Conservation (phyloP, 148 eudicot species). For the Linanthus parryae region DNA sequence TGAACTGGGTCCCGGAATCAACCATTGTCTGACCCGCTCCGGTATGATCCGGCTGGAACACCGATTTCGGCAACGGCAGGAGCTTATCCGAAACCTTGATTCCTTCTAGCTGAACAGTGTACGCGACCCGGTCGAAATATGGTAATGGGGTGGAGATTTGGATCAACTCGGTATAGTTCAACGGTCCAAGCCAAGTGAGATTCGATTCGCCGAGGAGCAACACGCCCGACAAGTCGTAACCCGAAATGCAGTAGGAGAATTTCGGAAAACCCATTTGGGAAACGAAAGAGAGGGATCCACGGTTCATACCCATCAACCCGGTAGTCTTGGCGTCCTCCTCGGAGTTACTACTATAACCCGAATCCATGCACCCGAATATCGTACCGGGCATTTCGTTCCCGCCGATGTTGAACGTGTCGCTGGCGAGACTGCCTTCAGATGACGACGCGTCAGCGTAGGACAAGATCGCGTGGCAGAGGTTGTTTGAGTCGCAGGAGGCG, state of each 20-base stretch:
- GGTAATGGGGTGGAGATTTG: conserved; percentile 54
- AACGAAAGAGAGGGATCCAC: conserved; percentile 27
- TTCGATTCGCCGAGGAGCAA: conserved; percentile 31
- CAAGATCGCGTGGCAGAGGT: conserved; percentile 32
- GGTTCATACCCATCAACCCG: conserved; percentile 36
- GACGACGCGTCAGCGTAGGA: conserved; percentile 42
- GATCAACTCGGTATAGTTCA: conserved; percentile 63
- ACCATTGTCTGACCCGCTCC: conserved; percentile 76
- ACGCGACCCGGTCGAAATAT: conserved; percentile 54
- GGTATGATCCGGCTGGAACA: conserved; percentile 63
- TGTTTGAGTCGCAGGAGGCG: conserved; percentile 25
- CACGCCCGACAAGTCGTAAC: conserved; percentile 24
- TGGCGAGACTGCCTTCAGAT: conserved; percentile 26
- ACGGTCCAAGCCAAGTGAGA: conserved; percentile 21
- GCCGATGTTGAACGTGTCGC: conserved; percentile 28
- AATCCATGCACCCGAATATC: conserved; percentile 34
- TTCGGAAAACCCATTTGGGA: conserved; percentile 27
- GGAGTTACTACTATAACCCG: conserved; percentile 30
- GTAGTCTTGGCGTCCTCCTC: conserved; percentile 34
- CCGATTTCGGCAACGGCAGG: conserved; percentile 43
- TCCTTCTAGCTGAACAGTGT: conserved; percentile 64
- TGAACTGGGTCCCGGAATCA: conserved; percentile 62
- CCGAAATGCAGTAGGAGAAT: conserved; percentile 37
- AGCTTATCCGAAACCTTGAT: conserved; percentile 44
- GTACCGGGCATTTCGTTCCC: conserved; percentile 13